Base-by-base conservation (phyloP, 2,329 filamentous ascomycete genomes). In the Lizonia empirigonia region DNA sequence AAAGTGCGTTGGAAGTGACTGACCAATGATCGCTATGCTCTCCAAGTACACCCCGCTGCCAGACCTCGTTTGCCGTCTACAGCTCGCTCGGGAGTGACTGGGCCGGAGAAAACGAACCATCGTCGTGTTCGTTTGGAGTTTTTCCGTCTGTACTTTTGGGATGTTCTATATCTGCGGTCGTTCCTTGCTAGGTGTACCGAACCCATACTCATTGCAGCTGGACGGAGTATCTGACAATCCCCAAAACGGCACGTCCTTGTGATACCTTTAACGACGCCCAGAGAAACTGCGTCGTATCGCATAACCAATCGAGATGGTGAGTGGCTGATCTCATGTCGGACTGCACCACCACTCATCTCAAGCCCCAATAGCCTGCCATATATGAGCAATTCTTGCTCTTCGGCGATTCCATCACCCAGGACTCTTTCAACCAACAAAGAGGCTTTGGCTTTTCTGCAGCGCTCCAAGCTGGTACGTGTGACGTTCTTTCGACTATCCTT, bases 371-470 rank as follows among this genome's bases (percentile, higher is more conserved):
- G 70, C 55, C 65, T 53, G 55, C 67, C 26, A 44, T 62, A 18
- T 72, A 73, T 47, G 72, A 77, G 29, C 75, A 79, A 53, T 76
- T 81, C 62, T 79, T 97, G 56, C 84, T 97, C 19, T 89, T 97
- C 56, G 93, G 93, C 46, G 94, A 97, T 76, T 96, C 90, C 24
- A 87, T 97, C 55, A 87, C 93, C 39, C 86, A 97, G 67, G 78
- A 81, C 33, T 82, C 85, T 2, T 82, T 82, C 57, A 78, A 81
- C 27, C 78, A 85, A 39, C 74, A 81, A 9, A 76, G 83, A 49
- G 90, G 88, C 13, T 93, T 92, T 72, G 89, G 82, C 0, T 89
- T 95, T 63, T 84, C 86, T 50, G 83, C 88, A 18, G 85, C 83
- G 13, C 77, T 96, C 3, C 85, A 91, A 68, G 75, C 83, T 60